Base-by-base conservation (phyloP, 2,329 filamentous ascomycete genomes). In the Aspergillus arachidicola region DNA sequence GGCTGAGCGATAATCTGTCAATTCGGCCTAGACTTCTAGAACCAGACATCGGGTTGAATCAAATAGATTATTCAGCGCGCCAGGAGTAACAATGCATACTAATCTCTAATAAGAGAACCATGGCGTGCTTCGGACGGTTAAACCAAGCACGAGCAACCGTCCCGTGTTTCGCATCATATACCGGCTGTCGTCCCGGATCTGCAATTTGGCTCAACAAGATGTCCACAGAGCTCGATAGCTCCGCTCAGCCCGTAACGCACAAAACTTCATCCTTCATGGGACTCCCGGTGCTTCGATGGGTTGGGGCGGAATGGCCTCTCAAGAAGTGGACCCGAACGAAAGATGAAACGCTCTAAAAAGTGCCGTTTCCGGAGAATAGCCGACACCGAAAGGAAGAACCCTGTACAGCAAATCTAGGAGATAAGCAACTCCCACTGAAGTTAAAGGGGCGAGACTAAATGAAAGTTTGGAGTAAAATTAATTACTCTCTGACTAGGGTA, bases 341-440 rank as follows among this genome's bases (percentile, higher is more conserved):
- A 53, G 28, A 19, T 59, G 57, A 59, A 51, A 59, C 57, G 46
- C 45, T 32, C 57, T 59, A 59, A 59, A 41, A 32, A 59, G 21
- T 53, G 12, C 46, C 34, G 23, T n/a, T 53, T 53, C 21, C 46
- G 32, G 46, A 51, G 34, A 50, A 59, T 59, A 38, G 34, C 51
- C 51, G 57, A 43, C 34, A n/a, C 16, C 28, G 26, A 34, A 21
- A 32, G 7, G 23, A 32, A 28, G 21, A 48, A 21, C 38, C 30
- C 11, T 45, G 4, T 11, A 36, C 38, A 6, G 21, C 11, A 50
- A 41, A 50, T 14, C 3, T n/a, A 21, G 28, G 28, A n/a, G 28
- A 21, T 21, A 32, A 51, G 19, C n/a, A 32, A n/a, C 48, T 51
- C 16, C 19, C 32, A 51, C 28, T n/a, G 16, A 50, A 32, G 48